These are phyloP conservation scores for Psilocybe sp. DNA, from an alignment of 768 basidiomycete genomes.

Conservation along the genomic window DNA sequence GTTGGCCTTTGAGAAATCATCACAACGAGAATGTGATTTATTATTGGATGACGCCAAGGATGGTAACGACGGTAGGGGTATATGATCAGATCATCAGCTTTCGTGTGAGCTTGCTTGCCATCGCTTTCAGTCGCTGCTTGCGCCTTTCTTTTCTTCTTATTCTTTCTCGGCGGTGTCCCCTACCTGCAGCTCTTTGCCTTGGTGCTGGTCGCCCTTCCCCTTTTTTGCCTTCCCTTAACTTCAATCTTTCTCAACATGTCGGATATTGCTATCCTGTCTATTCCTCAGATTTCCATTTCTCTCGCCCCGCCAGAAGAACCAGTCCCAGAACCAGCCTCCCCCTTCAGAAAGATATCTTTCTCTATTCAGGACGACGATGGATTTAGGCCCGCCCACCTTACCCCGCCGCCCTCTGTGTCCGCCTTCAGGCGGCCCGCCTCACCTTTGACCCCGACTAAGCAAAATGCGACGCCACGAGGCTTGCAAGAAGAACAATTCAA, in stretches of 20 bases:
- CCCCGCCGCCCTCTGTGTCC: constrained; percentile 50
- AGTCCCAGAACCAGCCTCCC: constrained; percentile 56
- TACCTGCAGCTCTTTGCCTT: constrained; percentile 20
- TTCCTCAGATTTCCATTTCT: constrained; percentile 72
- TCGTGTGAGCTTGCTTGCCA: constrained; percentile 13
- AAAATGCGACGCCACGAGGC: constrained; percentile 41
- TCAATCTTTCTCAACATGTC: constrained; percentile 29
- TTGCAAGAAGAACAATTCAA: constrained; percentile 64
- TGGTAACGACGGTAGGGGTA: constrained; percentile 19
- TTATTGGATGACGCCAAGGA: constrained; percentile 12
- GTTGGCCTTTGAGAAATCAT: constrained; percentile 4
- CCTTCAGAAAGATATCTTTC: constrained; percentile 42
- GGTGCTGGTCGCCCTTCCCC: constrained; percentile 55
- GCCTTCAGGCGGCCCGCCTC: constrained; percentile 43
- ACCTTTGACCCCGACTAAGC: constrained; percentile 44
- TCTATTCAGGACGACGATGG: constrained; percentile 39
- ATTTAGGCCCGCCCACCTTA: constrained; percentile 57
- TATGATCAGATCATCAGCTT: constrained; percentile 19
- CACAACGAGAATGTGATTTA: constrained; percentile 11
- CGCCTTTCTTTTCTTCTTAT: constrained; percentile 32
- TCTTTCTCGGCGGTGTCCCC: constrained; percentile 25
- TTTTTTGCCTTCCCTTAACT: constrained; percentile 19
- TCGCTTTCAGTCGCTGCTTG: constrained; percentile 12
- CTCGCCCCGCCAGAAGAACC: constrained; percentile 58
- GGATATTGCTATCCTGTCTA: constrained; percentile 37